These are phyloP conservation scores for Mortierella hygrophila DNA, from an alignment of 192 early-diverging fungal genomes.

Conservation along the genomic window DNA sequence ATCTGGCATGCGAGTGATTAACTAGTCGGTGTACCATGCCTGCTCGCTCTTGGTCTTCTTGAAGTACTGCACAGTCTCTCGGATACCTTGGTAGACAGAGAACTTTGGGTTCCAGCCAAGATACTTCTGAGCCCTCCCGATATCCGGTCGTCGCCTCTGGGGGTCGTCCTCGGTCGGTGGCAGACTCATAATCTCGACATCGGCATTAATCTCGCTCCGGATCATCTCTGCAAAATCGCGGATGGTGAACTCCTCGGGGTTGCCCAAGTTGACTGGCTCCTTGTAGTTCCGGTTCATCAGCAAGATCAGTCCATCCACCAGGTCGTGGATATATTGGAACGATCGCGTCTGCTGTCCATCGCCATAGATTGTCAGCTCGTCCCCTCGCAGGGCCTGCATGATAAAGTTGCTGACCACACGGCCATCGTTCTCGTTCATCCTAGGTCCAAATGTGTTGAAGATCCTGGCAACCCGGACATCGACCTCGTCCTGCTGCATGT, in stretches of 20 bases:
- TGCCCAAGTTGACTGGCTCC: constrained; percentile 85
- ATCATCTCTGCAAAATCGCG: constrained; percentile 83
- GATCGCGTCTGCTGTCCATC: constrained; percentile 84
- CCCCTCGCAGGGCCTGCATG: constrained; percentile 81
- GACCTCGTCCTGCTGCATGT: constrained; percentile 80
- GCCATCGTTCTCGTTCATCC: constrained; percentile 88
- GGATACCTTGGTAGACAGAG: constrained; percentile 80
- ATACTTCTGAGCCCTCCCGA: constrained; percentile 70
- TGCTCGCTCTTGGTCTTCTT: constrained; percentile 53
- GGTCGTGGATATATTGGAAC: constrained; percentile 89
- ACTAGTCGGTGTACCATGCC: constrained; percentile 18
- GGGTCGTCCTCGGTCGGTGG: constrained; percentile 83
- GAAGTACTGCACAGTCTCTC: constrained; percentile 87
- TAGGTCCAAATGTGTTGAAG: constrained; percentile 86
- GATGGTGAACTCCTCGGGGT: constrained; percentile 89
- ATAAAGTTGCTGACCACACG: constrained; percentile 91
- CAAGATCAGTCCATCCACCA: constrained; percentile 84
- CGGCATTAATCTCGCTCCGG: constrained; percentile 68
- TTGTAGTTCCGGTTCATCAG: constrained; percentile 79
- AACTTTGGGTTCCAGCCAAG: constrained; percentile 83
- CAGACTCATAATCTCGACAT: constrained; percentile 70
- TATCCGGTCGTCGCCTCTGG: constrained; percentile 81
- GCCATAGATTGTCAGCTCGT: constrained; percentile 85
- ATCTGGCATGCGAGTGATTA: neutral
- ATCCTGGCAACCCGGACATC: constrained; percentile 84